Evolutionary conservation across 805 yeast species (phyloP).

Genomic region (Kluyveromyces starmeri): DNA sequence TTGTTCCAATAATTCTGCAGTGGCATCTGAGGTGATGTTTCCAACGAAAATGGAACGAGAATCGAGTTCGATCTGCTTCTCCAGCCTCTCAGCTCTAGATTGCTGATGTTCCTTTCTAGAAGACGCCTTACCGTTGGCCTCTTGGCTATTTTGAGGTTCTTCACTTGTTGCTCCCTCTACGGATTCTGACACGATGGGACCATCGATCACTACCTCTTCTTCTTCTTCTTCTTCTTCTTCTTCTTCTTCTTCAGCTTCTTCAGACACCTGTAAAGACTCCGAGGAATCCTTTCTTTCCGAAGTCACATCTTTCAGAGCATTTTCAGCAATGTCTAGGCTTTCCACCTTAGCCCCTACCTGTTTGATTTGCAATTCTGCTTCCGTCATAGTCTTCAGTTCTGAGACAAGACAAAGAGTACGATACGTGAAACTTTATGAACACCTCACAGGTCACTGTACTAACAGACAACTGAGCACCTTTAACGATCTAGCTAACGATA

Average conservation of each 20-base stretch:
- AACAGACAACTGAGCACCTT: too few relatives aligned
- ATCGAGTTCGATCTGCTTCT: constrained; percentile 38
- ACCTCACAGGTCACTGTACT: too few relatives aligned
- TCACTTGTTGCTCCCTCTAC: not conserved
- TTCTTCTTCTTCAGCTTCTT: not conserved
- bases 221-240: not conserved
- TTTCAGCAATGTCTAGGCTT: too few relatives aligned
- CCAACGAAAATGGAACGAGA: constrained; percentile 47
- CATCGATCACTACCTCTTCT: not conserved
- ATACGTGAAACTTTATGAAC: too few relatives aligned
- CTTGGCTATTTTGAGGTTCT: not conserved
- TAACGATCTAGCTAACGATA: too few relatives aligned
- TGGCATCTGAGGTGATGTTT: constrained; percentile 39
- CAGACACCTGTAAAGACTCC: too few relatives aligned
- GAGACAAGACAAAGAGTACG: too few relatives aligned
- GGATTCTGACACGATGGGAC: not conserved
- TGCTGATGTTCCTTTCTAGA: not conserved
- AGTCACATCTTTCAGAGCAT: too few relatives aligned
- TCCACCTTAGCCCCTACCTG: too few relatives aligned
- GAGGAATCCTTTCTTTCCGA: too few relatives aligned
- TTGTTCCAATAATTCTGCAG: constrained; percentile 43
- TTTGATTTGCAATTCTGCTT: constrained; percentile 1
- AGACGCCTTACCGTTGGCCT: not conserved
- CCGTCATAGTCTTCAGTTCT: constrained; percentile 4
- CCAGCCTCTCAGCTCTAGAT: constrained; percentile 2